Conservation (phyloP, 2,329 filamentous ascomycete species). For the Fusarium liriodendri region DNA sequence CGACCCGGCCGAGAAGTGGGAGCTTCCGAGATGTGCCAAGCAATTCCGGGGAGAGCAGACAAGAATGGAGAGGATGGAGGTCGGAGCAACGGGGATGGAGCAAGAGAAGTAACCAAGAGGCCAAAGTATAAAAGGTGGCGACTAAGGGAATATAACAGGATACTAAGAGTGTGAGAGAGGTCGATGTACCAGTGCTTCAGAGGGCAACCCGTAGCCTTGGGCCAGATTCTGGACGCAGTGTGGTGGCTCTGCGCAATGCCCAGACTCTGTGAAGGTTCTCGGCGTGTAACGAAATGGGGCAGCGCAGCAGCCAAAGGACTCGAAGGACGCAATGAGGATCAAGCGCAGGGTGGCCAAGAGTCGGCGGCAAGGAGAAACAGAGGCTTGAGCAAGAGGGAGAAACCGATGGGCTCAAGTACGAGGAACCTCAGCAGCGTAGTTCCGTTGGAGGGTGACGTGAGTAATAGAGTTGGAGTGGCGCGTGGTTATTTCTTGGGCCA, state of each 20-base stretch:
- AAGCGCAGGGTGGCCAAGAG: neutral
- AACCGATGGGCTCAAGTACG: neutral
- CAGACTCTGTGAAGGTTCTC: neutral
- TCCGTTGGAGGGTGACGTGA: neutral
- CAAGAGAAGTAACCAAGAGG: neutral
- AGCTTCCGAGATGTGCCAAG: neutral
- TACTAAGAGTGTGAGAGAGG: conserved; percentile 4
- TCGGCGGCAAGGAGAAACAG: neutral
- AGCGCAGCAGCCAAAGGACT: neutral
- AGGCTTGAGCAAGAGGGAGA: conserved; percentile 1
- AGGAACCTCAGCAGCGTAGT: neutral
- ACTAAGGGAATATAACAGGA: conserved; percentile 2
- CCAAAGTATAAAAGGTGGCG: conserved; percentile 31
- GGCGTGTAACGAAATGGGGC: neutral
- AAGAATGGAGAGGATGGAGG: conserved; percentile 3
- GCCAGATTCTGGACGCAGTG: neutral
- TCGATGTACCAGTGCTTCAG: neutral
- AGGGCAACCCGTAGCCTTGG: neutral
- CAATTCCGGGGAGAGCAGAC: neutral
- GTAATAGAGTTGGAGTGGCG: conserved; percentile 29
- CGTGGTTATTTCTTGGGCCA: conserved; percentile 4
- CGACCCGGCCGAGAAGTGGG: conserved; percentile 3
- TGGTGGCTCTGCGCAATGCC: neutral
- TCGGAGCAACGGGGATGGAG: neutral
- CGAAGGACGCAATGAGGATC: neutral